Evolutionary conservation across 1,139 yeast species (phyloP), one percentile per base, ranked within the genome.

Genomic region (Scheffersomyces cryptocercus): DNA sequence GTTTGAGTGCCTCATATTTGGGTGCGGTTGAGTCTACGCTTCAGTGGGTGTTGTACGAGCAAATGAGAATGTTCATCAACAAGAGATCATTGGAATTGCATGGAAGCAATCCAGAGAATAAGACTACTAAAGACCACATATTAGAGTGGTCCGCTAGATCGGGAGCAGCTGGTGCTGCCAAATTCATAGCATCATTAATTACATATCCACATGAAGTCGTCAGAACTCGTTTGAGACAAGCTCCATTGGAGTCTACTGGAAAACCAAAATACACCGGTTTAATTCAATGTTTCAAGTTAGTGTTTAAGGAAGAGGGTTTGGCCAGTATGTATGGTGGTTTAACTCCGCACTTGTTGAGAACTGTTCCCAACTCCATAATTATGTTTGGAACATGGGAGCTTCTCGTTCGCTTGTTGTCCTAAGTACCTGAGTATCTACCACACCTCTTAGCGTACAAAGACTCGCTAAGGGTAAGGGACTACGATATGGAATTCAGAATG

Each of bases 381-480:
- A 93, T 95, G 98, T 95, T 95, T 73, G 99, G 99, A 32, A 91
- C 99, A 2, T 95, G 99, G 98, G 99, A 95, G 61, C 67, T 95
- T 38, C 88, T 95, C 40, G 90, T 93, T 36, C 78, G 86, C 49
- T 61, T 85, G 35, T 70, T 86, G 40, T 82, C 89, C 14, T 62
- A 37, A 43, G 20, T 24, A n/a, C 8, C 11, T 14, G n/a, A 2
- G 24, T 14, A 24, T 13, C 35, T 28, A 9, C 15, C 30, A 15
- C 20, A 30, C 14, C 8, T 6, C 28, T n/a, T 30, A 5, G 32
- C 14, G 3, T 12, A 12, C 9, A 13, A 12, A 6, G 33, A 12
- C 9, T 30, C 13, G 32, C 13, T 3, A 30, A 7, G 33, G 33
- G 10, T 12, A 6, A 12, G 13, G 33, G 9, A 12, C 9, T 3